Base-by-base conservation (phyloP, 2,329 filamentous ascomycete species). In the Epichloe brachyelytri region DNA sequence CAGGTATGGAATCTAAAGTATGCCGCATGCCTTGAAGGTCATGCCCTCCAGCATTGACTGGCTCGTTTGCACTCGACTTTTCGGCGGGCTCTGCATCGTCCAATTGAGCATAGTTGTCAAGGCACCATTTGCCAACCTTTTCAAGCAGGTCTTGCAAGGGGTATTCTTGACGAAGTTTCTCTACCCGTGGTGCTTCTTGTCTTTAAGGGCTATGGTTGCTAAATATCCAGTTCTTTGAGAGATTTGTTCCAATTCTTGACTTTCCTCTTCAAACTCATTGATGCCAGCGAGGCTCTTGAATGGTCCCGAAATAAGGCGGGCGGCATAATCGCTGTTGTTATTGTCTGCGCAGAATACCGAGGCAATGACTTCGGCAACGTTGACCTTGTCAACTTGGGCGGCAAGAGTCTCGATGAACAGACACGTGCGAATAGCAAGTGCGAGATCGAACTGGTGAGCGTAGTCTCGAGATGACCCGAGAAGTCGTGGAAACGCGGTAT, bases 361-460 rank as follows among this genome's bases (percentile, higher is more conserved):
- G 17, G 61, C 62, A 26, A 68, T 59, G 11, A 58, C 48, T 2
- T 56, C 50, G 5, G 50, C 53, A 15, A 56, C 51, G 36, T 59
- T 51, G 3, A 34, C 51, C 4, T 59, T 51, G 3, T 34, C 33
- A 0, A 44, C 47, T 5, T 48, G 44, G 1, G 26, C 43, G 5
- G 58, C 58, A 2, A 68, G 52, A 2, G 37, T 44, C 41, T 64
- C 60, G 19, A 73, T 63, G 43, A 65, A 56, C 38, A 59, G 56
- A 46, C 64, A 62, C 0, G 67, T 70, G 43, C 70, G 69, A 26
- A 73, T 63, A 4, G 64, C 57, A 22, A 73, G 55, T 3, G 63
- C 63, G 7, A 67, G 53, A 3, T 61, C 40, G 14, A 56, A 55
- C 12, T 57, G 46, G 11, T 53, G 47, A 4, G 54, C 49, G 36